phyloP scores from a whole-genome alignment of 2,329 filamentous ascomycete species.

The Pseudocercospora fijiensis region DNA sequence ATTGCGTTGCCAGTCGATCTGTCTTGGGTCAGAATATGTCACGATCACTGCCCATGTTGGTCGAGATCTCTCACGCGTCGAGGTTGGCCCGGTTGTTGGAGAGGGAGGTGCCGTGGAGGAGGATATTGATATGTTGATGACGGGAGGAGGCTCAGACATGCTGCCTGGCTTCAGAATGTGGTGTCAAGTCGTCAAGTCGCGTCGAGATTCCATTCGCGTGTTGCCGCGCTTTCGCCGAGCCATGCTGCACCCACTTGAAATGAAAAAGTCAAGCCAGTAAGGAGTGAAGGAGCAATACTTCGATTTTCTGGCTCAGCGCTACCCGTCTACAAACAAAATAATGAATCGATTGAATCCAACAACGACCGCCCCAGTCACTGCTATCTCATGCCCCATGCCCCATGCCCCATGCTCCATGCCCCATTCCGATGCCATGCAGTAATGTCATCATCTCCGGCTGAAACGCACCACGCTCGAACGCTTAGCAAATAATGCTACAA shows the following conservation, averaged over 20 bases:
- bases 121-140: constrained; percentile 19
- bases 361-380: background rate
- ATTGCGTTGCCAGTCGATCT: constrained; percentile 24
- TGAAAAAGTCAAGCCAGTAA: background rate
- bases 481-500: no score
- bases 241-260: background rate
- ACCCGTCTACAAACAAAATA: background rate
- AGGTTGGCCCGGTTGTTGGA: background rate
- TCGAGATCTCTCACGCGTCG: constrained; percentile 7
- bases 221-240: background rate
- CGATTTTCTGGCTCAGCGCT: background rate
- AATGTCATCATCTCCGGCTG: background rate
- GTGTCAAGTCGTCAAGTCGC: background rate
- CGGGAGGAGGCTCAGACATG: constrained; percentile 14
- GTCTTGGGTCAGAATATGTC: background rate
- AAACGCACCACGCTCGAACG: background rate
- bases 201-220: background rate
- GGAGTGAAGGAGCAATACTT: background rate
- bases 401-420: background rate
- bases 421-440: background rate
- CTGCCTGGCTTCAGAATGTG: background rate
- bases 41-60: background rate
- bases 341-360: background rate
- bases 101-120: constrained; percentile 8
- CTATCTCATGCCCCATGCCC: background rate